phyloP scores from a whole-genome alignment of 345 rosid genomes.

The Anastatica hierochuntica region DNA sequence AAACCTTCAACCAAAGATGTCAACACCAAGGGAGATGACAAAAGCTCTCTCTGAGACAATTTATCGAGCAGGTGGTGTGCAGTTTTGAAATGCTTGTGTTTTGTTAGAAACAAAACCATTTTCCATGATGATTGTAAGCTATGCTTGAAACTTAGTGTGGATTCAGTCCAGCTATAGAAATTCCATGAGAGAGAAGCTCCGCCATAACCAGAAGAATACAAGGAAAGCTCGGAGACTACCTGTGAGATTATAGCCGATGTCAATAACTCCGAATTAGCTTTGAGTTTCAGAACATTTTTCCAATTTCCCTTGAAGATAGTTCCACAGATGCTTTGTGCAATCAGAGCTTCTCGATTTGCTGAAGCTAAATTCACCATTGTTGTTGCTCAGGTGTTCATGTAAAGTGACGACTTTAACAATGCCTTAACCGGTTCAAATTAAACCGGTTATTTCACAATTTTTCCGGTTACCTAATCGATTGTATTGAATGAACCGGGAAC shows the following conservation, averaged over 20 bases:
- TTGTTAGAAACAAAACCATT: constrained; percentile 60
- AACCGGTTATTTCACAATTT: no score
- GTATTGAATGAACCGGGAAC: no score
- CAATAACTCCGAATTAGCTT: constrained; percentile 28
- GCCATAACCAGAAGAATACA: constrained; percentile 6
- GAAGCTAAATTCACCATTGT: constrained; percentile 13
- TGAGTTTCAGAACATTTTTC: constrained; percentile 37
- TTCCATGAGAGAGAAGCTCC: constrained; percentile 45
- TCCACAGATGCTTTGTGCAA: constrained; percentile 39
- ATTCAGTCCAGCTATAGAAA: constrained; percentile 51
- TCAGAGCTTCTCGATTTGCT: constrained; percentile 27
- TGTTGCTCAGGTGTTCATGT: not conserved
- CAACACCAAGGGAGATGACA: constrained; percentile 65
- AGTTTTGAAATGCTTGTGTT: constrained; percentile 51
- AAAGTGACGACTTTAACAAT: not conserved
- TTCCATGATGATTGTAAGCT: constrained; percentile 67
- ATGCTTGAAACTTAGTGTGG: constrained; percentile 42
- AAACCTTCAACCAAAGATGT: constrained; percentile 38
- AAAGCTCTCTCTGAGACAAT: constrained; percentile 54
- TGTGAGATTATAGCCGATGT: constrained; percentile 34
- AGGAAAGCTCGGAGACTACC: constrained; percentile 46
- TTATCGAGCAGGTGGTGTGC: constrained; percentile 81
- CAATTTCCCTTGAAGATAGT: constrained; percentile 57
- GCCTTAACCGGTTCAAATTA: not conserved
- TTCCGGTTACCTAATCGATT: no score